These are phyloP conservation scores for Punica granatum DNA, from an alignment of 345 rosid species.

Conservation along the genomic window DNA sequence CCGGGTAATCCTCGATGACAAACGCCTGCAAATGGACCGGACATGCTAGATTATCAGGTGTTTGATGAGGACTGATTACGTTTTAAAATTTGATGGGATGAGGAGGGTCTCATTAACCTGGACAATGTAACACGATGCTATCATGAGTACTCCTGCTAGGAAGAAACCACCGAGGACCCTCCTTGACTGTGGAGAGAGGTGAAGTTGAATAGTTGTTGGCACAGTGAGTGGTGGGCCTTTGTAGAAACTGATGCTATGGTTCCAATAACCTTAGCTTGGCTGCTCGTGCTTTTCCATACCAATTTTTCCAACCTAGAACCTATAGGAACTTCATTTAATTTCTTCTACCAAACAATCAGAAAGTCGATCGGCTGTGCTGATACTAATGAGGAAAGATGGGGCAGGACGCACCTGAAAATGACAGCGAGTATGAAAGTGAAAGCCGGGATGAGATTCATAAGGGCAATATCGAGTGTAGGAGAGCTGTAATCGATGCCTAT, in stretches of 20 bases:
- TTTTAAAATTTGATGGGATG: background rate
- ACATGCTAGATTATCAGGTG: too few species aligned
- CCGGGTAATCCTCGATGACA: constrained; percentile 9
- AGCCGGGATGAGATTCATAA: constrained; percentile 26
- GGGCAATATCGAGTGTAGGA: constrained; percentile 16
- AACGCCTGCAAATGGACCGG: constrained; percentile 1
- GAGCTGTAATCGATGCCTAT: constrained; percentile 23
- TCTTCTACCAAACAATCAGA: background rate
- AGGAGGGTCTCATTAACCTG: constrained; percentile 10
- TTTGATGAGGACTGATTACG: too few species aligned
- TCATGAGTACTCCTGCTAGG: constrained; percentile 3
- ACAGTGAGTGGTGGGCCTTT: constrained; percentile 9
- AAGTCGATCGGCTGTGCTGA: background rate
- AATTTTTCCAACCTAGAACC: constrained; percentile 14
- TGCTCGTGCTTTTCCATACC: constrained; percentile 12
- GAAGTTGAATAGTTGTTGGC: background rate
- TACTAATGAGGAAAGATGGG: background rate
- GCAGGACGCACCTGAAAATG: constrained; percentile 9
- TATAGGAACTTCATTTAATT: background rate
- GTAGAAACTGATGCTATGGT: constrained; percentile 14
- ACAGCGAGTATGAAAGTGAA: constrained; percentile 21
- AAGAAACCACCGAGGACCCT: constrained; percentile 19
- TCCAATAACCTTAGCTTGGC: constrained; percentile 17
- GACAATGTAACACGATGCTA: constrained; percentile 8
- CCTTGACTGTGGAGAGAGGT: background rate